These are phyloP conservation scores for Sanguinoderma infundibulare DNA, from an alignment of 1,284 basidiomycete species.

Conservation along the genomic window DNA sequence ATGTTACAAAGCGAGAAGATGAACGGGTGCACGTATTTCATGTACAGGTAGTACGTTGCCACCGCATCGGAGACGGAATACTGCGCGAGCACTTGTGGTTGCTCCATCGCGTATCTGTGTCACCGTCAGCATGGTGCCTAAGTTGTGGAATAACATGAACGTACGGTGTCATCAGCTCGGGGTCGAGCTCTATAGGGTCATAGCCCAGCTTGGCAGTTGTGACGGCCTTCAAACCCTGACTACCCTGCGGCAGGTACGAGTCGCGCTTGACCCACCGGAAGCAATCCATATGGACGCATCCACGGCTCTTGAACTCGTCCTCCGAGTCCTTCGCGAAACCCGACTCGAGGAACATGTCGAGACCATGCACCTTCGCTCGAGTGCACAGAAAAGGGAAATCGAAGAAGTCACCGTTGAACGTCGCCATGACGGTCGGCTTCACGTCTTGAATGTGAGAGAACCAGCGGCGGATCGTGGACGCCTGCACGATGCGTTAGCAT, in stretches of 20 bases:
- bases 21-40: slow-evolving; percentile 99
- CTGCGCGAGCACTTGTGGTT: slow-evolving; percentile 93
- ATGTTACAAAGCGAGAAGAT: slow-evolving; percentile 99
- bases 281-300: slow-evolving; percentile 99
- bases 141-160: background rate
- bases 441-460: slow-evolving; percentile 94
- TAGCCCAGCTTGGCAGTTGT: slow-evolving; percentile 98
- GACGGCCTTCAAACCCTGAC: slow-evolving; percentile 98
- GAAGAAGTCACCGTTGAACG: slow-evolving; percentile 99
- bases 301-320: slow-evolving; percentile 93
- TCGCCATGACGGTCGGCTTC: slow-evolving; percentile 96
- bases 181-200: slow-evolving; percentile 96
- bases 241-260: slow-evolving; percentile 98
- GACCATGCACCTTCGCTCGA: slow-evolving; percentile 85
- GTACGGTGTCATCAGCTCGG: slow-evolving; percentile 99
- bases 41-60: slow-evolving; percentile 99
- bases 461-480: slow-evolving; percentile 83
- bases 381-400: slow-evolving; percentile 99
- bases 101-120: slow-evolving; percentile 91
- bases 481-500: slow-evolving; percentile 42
- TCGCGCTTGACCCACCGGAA: slow-evolving; percentile 99
- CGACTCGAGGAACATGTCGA: slow-evolving; percentile 96
- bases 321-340: slow-evolving; percentile 93
- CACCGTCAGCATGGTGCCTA: background rate
- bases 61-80: slow-evolving; percentile 99